These are phyloP conservation scores for Aegilops tauschii DNA, from an alignment of 176 grass and related monocot genomes.

Conservation along the genomic window DNA sequence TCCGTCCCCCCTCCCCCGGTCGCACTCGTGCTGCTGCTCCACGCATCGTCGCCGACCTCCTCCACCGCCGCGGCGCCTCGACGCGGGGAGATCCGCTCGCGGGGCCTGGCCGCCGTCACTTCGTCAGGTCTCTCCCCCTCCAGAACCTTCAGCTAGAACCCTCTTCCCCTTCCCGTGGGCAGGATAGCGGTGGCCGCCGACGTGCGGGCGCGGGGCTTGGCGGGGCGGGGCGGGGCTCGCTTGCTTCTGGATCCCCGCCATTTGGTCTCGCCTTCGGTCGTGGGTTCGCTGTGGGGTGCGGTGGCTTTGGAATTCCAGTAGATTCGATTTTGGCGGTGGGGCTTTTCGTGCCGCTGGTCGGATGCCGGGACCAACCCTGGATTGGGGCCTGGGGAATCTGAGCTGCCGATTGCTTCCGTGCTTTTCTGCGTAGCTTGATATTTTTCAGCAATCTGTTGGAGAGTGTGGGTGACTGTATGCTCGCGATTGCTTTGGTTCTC, in stretches of 20 bases:
- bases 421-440: neutral
- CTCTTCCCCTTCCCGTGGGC: neutral
- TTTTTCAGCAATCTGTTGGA: neutral
- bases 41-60: neutral
- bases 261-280: neutral
- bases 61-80: constrained; percentile 6
- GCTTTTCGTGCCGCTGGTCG: neutral
- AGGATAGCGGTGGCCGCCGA: neutral
- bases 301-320: neutral
- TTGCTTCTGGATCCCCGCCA: constrained; percentile 12
- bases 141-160: neutral
- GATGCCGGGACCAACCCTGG: neutral
- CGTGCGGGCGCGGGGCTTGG: too few relatives aligned
- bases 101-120: neutral
- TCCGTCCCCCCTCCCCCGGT: neutral
- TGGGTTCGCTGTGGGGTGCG: neutral
- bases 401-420: neutral
- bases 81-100: constrained; percentile 2
- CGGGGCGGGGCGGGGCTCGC: neutral
- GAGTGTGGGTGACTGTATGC: neutral
- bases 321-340: constrained; percentile 3
- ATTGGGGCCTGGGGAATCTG: neutral
- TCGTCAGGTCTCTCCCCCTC: neutral
- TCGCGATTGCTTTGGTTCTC: neutral
- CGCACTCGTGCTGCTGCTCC: neutral